These are phyloP conservation scores for Leavenworthia alabamica DNA, from an alignment of 345 rosid species.

Conservation along the genomic window DNA sequence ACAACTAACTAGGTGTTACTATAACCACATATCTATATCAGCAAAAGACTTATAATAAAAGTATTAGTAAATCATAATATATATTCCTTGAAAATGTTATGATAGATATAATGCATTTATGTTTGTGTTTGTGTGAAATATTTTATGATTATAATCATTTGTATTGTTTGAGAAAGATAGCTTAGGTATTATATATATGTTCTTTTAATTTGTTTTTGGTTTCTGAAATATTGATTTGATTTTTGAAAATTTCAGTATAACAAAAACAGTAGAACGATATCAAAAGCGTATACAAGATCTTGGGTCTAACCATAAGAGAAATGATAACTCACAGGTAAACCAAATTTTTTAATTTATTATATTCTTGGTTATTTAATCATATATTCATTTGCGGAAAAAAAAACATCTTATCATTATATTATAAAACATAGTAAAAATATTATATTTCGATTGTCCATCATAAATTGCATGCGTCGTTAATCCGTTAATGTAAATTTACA, in stretches of 20 bases:
- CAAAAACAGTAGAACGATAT: slow-evolving; percentile 65
- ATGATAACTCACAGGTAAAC: slow-evolving; percentile 41
- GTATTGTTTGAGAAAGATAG: background rate
- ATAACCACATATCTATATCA: background rate
- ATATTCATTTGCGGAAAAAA: background rate
- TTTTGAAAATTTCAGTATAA: slow-evolving; percentile 35
- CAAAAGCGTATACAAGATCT: slow-evolving; percentile 51
- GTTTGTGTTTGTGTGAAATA: background rate
- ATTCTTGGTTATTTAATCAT: no score
- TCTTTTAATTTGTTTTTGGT: background rate
- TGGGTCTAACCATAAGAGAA: slow-evolving; percentile 31
- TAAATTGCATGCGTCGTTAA: background rate
- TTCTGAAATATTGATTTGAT: background rate
- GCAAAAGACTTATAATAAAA: background rate
- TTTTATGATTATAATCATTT: background rate
- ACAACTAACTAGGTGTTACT: slow-evolving; percentile 20
- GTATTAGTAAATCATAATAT: background rate
- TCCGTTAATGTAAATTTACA: background rate
- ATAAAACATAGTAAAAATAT: background rate
- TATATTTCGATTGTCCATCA: background rate
- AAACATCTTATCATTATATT: background rate
- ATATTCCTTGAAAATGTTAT: background rate
- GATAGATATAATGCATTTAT: background rate
- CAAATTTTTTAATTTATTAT: background rate
- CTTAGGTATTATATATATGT: background rate